Conservation (phyloP, 805 yeast genomes). For the Candida manassasensis region DNA sequence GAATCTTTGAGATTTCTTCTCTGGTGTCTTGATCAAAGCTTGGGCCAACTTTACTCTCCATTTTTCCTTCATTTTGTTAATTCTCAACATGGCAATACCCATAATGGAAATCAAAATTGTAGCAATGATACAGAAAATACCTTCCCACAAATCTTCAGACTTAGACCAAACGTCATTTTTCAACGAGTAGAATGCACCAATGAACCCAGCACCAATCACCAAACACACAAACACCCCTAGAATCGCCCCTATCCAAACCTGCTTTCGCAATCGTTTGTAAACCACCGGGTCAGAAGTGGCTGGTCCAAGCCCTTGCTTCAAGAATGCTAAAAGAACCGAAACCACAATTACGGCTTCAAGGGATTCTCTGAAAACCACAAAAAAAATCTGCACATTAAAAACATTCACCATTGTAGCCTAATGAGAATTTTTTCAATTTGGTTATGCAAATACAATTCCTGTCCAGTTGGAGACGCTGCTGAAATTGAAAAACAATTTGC, state of each 20-base stretch:
- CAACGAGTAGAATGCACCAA: conserved; percentile 83
- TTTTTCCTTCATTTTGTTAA: conserved; percentile 90
- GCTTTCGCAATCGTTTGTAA: conserved; percentile 56
- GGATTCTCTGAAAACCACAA: conserved; percentile 85
- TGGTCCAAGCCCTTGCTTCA: conserved; percentile 75
- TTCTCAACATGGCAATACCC: conserved; percentile 92
- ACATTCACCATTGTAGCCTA: conserved; percentile 49
- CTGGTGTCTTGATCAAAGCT: conserved; percentile 61
- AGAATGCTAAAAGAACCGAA: conserved; percentile 82
- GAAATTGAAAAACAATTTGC: too few species aligned
- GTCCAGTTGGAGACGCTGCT: too few species aligned
- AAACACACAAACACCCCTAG: conserved; percentile 72
- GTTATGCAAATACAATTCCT: too few species aligned
- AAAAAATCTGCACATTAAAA: conserved; percentile 69
- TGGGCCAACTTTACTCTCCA: conserved; percentile 90
- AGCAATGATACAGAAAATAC: conserved; percentile 83
- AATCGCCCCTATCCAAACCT: conserved; percentile 79
- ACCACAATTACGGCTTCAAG: conserved; percentile 85
- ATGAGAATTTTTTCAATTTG: too few species aligned
- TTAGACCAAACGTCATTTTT: conserved; percentile 75
- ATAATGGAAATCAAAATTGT: conserved; percentile 77
- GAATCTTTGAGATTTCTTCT: conserved; percentile 42
- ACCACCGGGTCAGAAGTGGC: conserved; percentile 40
- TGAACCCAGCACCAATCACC: conserved; percentile 81
- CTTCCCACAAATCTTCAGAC: conserved; percentile 96